A percentile compares a stretch with the other conserved stretches of the same genome.
Conservation (phyloP, 2,329 filamentous ascomycete genomes). For the Aspergillus ochraceus region DNA sequence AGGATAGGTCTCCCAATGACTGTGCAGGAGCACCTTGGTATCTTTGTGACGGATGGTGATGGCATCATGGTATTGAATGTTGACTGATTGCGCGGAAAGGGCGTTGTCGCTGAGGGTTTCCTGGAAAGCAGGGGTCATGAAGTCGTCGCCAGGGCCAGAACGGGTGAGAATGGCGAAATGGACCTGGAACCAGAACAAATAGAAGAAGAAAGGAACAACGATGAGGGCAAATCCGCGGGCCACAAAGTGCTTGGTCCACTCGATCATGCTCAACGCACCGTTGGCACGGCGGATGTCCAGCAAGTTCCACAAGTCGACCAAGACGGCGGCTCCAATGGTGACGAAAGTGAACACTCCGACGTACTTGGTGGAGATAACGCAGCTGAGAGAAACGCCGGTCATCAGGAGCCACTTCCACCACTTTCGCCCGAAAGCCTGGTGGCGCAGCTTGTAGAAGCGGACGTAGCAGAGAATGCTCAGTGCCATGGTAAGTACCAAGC, state of each 20-base stretch:
- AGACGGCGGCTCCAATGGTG: conserved; percentile 89
- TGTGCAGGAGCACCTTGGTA: conserved; percentile 94
- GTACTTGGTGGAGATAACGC: conserved; percentile 98
- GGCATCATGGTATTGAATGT: conserved; percentile 85
- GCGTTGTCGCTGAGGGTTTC: conserved; percentile 93
- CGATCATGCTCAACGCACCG: conserved; percentile 73
- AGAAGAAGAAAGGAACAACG: conserved; percentile 91
- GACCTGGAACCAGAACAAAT: conserved; percentile 99
- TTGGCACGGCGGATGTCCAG: conserved; percentile 82
- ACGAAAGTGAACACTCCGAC: conserved; percentile 96
- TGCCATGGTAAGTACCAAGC: conserved; percentile 92
- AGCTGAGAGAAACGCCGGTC: conserved; percentile 91
- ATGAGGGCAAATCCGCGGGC: conserved; percentile 86
- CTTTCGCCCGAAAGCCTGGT: conserved; percentile 85
- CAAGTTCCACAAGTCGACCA: conserved; percentile 93
- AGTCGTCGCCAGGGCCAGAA: conserved; percentile 94
- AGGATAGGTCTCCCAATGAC: conserved; percentile 84
- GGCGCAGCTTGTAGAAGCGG: conserved; percentile 94
- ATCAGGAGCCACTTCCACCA: conserved; percentile 99
- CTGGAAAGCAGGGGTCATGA: conserved; percentile 98
- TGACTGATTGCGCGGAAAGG: conserved; percentile 83
- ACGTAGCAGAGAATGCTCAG: conserved; percentile 92
- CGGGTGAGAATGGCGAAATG: conserved; percentile 87
- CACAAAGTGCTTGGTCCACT: conserved; percentile 86
- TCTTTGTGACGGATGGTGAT: conserved; percentile 94